Conservation (phyloP, 108 stramenopile species). For the Mediolabrus comicus region DNA sequence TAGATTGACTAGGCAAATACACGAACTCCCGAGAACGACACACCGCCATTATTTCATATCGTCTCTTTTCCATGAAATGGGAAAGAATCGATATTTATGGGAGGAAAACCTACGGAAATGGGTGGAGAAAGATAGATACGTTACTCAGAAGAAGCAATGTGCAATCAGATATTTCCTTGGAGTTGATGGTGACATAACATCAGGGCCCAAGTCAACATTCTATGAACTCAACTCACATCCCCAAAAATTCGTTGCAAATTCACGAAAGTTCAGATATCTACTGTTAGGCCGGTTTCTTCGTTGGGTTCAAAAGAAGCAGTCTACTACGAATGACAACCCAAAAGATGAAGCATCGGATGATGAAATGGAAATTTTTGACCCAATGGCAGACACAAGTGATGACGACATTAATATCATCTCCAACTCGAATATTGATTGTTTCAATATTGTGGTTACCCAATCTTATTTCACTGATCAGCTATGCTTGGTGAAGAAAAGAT, state of each 20-base stretch:
- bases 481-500: slow-evolving; percentile 9
- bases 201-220: slow-evolving; percentile 25
- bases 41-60: not conserved
- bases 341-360: not conserved
- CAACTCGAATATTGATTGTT: slow-evolving; percentile 11
- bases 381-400: not conserved
- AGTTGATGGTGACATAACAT: slow-evolving; percentile 28
- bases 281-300: slow-evolving; percentile 9
- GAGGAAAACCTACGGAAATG: not conserved
- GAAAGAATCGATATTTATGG: slow-evolving; percentile 3
- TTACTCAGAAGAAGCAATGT: slow-evolving; percentile 9
- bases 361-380: not conserved
- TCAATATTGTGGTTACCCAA: slow-evolving; percentile 1
- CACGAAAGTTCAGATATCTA: not conserved
- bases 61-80: not conserved
- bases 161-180: slow-evolving; percentile 44
- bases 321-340: not conserved
- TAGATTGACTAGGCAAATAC: not conserved
- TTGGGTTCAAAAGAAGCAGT: slow-evolving; percentile 1
- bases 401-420: slow-evolving; percentile 7
- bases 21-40: not conserved
- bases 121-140: not conserved
- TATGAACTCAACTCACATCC: slow-evolving; percentile 13
- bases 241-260: not conserved
- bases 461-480: slow-evolving; percentile 38